These are phyloP conservation scores for Tubosaeta brunneosetosa DNA, from an alignment of 768 basidiomycete genomes.

Conservation along the genomic window DNA sequence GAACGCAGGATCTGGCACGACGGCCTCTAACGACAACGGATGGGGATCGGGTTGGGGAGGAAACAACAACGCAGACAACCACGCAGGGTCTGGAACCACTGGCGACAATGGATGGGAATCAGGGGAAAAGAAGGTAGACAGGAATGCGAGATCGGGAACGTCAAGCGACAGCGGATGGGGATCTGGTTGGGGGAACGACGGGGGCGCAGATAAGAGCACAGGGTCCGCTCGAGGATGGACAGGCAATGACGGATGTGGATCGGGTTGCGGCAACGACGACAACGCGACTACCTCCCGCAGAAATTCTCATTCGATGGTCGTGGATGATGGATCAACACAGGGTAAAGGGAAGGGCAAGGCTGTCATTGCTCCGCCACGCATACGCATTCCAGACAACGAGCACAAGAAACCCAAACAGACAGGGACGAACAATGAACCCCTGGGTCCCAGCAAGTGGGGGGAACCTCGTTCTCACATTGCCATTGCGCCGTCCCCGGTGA, in stretches of 20 bases:
- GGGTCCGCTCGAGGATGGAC: not conserved
- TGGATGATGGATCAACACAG: slow-evolving; percentile 4
- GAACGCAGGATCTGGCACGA: not conserved
- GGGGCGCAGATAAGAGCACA: not conserved
- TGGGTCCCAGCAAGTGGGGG: slow-evolving; percentile 14
- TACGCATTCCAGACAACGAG: slow-evolving; percentile 18
- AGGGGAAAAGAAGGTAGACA: not conserved
- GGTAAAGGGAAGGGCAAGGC: slow-evolving; percentile 10
- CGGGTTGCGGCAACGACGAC: not conserved
- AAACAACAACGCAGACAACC: not conserved
- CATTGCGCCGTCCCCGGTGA: slow-evolving; percentile 4
- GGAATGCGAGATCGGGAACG: not conserved
- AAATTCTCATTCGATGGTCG: slow-evolving; percentile 6
- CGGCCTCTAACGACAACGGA: not conserved
- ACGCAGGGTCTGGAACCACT: not conserved
- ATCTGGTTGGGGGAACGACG: slow-evolving; percentile 2
- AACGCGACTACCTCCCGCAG: slow-evolving; percentile 1
- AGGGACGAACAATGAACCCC: slow-evolving; percentile 23
- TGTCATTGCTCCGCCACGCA: slow-evolving; percentile 23
- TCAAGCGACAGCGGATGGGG: slow-evolving; percentile 1
- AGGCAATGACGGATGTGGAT: slow-evolving; percentile 1
- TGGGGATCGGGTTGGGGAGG: slow-evolving; percentile 5
- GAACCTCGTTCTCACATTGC: slow-evolving; percentile 5
- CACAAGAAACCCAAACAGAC: slow-evolving; percentile 11
- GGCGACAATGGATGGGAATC: not conserved